Evolutionary conservation across 768 basidiomycete genomes (phyloP), one percentile per base, ranked within the genome.

Genomic region (Cytidiella melzeri): DNA sequence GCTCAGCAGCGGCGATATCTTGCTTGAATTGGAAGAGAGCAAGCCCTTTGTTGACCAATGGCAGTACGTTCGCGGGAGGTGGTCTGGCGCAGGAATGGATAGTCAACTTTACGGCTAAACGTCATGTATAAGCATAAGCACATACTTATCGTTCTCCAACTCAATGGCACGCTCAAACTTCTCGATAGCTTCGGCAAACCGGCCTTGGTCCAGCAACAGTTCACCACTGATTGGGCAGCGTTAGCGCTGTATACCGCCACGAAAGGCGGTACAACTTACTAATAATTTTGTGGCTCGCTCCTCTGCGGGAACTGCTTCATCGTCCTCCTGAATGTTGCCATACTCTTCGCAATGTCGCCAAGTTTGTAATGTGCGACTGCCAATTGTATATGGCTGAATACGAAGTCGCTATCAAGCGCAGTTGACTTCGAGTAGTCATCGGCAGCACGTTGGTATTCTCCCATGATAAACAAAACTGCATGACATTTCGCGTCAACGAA

Each of bases 341-440:
- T 92, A 61, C 86, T 86, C 55, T 84, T 84, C 18, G 77, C 81
- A 10, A 85, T 60, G 54, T 89, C 77, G 26, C 80, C 87, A 48
- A 79, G 65, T 75, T 98, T 97, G 81, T 98, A 99, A 65, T 92
- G 87, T 30, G 95, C 96, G 20, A 98, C 96, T 1, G 95, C 96
- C 46, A 92, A 78, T 63, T 99, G 95, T 53, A 99, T 95, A 59
- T 98, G 96, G 53, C 86, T 89, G 75, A 97, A 99, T 53, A 98
- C 92, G 61, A 98, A 99, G 27, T 73, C 60, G 47, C 83, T 75
- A 61, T 99, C 96, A 30, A 98, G 75, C 51, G 81, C 74, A n/a
- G 83, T 87, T 11, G 92, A 94, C 64, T 90, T 85, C 21, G 77
- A 82, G 73, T 98, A 99, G 69, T 98, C 90, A 59, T 82, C 79